Conservation (phyloP, 768 basidiomycete species). For the Psilocybe subaeruginosa region DNA sequence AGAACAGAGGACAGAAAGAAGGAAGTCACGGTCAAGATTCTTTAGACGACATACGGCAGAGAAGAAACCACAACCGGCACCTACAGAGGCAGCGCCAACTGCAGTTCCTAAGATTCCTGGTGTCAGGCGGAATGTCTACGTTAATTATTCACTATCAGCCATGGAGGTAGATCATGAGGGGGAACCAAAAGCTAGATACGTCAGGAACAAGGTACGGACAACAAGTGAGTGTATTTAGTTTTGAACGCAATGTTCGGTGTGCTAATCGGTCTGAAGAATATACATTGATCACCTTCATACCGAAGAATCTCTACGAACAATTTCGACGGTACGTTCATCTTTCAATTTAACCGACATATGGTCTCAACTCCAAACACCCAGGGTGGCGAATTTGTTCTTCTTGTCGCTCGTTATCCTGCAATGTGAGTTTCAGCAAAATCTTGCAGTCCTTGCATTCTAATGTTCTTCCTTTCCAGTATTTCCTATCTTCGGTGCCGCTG, state of each 20-base stretch:
- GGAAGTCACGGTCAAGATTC: slow-evolving; percentile 62
- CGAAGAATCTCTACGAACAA: slow-evolving; percentile 94
- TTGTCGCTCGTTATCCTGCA: slow-evolving; percentile 80
- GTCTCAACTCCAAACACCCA: slow-evolving; percentile 27
- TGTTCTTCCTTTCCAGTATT: slow-evolving; percentile 57
- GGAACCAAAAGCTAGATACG: slow-evolving; percentile 81
- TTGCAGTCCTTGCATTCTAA: slow-evolving; percentile 1
- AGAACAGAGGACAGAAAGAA: slow-evolving; percentile 68
- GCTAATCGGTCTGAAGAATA: slow-evolving; percentile 61
- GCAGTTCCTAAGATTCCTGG: slow-evolving; percentile 48
- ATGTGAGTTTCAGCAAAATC: slow-evolving; percentile 42
- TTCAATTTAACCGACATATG: not conserved
- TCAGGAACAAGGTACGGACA: slow-evolving; percentile 92
- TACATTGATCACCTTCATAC: slow-evolving; percentile 86
- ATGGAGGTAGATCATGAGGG: slow-evolving; percentile 69
- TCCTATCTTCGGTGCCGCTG: slow-evolving; percentile 87
- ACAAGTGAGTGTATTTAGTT: slow-evolving; percentile 64
- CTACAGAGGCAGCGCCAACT: slow-evolving; percentile 27
- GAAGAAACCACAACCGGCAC: slow-evolving; percentile 45
- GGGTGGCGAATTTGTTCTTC: slow-evolving; percentile 94
- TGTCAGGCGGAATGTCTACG: slow-evolving; percentile 73
- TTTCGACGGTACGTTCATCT: slow-evolving; percentile 72
- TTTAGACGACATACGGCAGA: slow-evolving; percentile 49
- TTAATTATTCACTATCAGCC: slow-evolving; percentile 71
- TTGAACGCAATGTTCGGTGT: slow-evolving; percentile 4